A percentile compares a stretch with the other conserved stretches of the same genome.
These are phyloP conservation scores for Alternaria viburni DNA, from an alignment of 2,329 filamentous ascomycete genomes.

Conservation along the genomic window DNA sequence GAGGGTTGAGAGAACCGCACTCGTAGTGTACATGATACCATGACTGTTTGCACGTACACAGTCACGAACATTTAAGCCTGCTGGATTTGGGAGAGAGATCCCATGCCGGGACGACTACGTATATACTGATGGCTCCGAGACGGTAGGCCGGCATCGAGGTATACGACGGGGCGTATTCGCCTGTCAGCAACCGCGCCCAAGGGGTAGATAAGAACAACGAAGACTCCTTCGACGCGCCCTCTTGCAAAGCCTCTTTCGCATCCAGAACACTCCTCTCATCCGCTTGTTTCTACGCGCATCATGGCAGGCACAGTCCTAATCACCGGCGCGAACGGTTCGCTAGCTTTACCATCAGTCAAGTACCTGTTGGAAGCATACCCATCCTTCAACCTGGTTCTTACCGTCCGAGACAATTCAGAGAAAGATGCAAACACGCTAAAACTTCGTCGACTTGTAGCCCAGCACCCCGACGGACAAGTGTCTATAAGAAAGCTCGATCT, in stretches of 20 bases:
- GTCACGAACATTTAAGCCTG: neutral
- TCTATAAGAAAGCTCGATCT: constrained; percentile 27
- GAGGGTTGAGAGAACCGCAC: neutral
- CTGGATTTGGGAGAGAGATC: neutral
- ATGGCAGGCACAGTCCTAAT: constrained; percentile 1
- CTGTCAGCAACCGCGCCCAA: neutral
- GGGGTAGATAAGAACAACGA: neutral
- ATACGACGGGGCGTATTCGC: neutral
- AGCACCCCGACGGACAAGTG: constrained; percentile 10
- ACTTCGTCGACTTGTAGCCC: constrained; percentile 16
- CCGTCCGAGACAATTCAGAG: constrained; percentile 24
- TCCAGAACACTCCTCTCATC: neutral
- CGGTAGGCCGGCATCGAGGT: neutral
- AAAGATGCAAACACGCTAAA: constrained; percentile 25
- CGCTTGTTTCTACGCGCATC: neutral
- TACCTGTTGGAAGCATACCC: constrained; percentile 24
- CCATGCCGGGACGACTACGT: neutral
- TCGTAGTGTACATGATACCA: neutral
- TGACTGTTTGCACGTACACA: neutral
- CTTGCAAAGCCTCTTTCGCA: neutral
- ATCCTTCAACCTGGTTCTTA: constrained; percentile 17
- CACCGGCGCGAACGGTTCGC: constrained; percentile 34
- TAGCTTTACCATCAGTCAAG: constrained; percentile 25
- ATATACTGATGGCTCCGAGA: neutral
- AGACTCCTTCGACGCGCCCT: neutral